phyloP scores from a whole-genome alignment of 345 rosid species.

The Rhodamnia rubescens region DNA sequence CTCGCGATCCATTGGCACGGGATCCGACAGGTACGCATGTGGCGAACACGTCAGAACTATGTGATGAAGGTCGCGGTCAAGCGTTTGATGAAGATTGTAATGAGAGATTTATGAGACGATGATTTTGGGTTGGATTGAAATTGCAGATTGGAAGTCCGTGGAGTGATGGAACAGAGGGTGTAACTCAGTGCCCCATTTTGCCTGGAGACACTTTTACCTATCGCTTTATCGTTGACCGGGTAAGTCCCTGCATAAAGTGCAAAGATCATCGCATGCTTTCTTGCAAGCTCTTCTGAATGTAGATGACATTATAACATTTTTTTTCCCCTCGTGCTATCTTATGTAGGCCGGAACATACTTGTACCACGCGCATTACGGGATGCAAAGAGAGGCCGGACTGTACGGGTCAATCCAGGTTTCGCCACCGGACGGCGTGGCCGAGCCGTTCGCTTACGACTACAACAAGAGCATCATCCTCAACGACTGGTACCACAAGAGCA shows the following conservation, averaged over 20 bases:
- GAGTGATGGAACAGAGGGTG: slow-evolving; percentile 77
- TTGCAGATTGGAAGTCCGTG: slow-evolving; percentile 62
- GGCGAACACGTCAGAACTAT: not conserved
- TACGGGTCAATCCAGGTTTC: slow-evolving; percentile 59
- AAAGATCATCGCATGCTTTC: not conserved
- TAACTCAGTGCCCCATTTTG: slow-evolving; percentile 68
- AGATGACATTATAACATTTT: not conserved
- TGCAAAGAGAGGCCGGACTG: slow-evolving; percentile 71
- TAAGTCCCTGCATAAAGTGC: slow-evolving; percentile 4
- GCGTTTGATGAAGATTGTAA: not conserved
- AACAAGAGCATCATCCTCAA: slow-evolving; percentile 58
- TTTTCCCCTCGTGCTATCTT: not conserved
- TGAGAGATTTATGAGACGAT: not conserved
- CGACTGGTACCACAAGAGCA: slow-evolving; percentile 73
- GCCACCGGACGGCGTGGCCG: slow-evolving; percentile 26
- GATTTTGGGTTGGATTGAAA: not conserved
- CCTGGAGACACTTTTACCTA: slow-evolving; percentile 69
- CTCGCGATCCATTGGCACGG: slow-evolving; percentile 86
- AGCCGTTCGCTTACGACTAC: slow-evolving; percentile 54
- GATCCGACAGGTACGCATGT: slow-evolving; percentile 44
- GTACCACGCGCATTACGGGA: slow-evolving; percentile 84
- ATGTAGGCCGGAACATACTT: slow-evolving; percentile 71
- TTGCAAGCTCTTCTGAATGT: not conserved
- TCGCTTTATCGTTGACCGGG: slow-evolving; percentile 64
- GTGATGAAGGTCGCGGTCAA: not conserved